Base-by-base conservation (phyloP, 306 rosid genomes). In the Erythrophleum fordii region DNA sequence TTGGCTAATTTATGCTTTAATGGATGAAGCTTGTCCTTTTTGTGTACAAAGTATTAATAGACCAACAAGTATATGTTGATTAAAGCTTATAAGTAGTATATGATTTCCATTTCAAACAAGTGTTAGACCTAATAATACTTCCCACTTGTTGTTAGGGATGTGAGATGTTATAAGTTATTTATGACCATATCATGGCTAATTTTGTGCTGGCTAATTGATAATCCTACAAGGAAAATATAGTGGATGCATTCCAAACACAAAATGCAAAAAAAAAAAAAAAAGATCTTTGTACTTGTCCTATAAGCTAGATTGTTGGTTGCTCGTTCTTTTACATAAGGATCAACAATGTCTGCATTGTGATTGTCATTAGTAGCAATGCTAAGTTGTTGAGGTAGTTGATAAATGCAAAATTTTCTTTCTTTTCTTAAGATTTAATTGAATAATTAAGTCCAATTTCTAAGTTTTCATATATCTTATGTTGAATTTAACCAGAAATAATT, bases 361-460 rank as follows among this genome's bases (percentile, higher is more conserved):
- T 92, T 80, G 98, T 95, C 64, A 97, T 95, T 83, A 91, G 98
- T 90, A 91, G 92, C 92, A 95, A 95, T 80, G 97, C 98, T 25
- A 95, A 95, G 97, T 91, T 28, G 98, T 91, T 74, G 98, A 95
- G 98, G 98, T n/a, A n/a, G n/a, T n/a, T n/a, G n/a, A n/a, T n/a
- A n/a, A n/a, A n/a, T n/a, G n/a, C n/a, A n/a, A n/a, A n/a, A n/a
- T n/a, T n/a, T n/a, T n/a, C n/a, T n/a, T n/a, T n/a, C n/a, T n/a
- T n/a, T n/a, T n/a, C n/a, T n/a, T n/a, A n/a, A n/a, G n/a, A n/a
- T n/a, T n/a, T n/a, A n/a, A n/a, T n/a, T n/a, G n/a, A n/a, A n/a
- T n/a, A n/a, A n/a, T n/a, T n/a, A n/a, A n/a, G n/a, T n/a, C n/a
- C n/a, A n/a, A n/a, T n/a, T n/a, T n/a, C n/a, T n/a, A n/a, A n/a